Evolutionary conservation across 495 filamentous ascomycete genomes (phyloP).

Genomic region (Chaetomidium leptoderma): DNA sequence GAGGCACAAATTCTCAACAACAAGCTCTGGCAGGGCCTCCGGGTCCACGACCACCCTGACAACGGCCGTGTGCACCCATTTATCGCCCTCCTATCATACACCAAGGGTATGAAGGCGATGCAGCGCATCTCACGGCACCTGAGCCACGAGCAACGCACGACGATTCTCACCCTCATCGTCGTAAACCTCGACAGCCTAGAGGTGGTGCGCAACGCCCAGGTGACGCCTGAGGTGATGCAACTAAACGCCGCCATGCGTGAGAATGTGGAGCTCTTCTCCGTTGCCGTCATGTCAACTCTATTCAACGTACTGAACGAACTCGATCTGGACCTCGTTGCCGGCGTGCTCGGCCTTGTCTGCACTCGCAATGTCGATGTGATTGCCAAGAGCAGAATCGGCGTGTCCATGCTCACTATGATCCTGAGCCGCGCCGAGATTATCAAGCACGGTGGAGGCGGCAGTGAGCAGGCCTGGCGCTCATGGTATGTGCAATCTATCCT

Average conservation of each 20-base stretch:
- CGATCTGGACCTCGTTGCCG: slow-evolving; percentile 81
- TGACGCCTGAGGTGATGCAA: slow-evolving; percentile 62
- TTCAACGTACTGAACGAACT: slow-evolving; percentile 87
- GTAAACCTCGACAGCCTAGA: slow-evolving; percentile 90
- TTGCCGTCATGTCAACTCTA: slow-evolving; percentile 82
- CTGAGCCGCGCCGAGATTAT: slow-evolving; percentile 89
- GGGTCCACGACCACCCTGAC: slow-evolving; percentile 86
- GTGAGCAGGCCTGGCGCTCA: slow-evolving; percentile 70
- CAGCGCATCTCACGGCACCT: slow-evolving; percentile 92
- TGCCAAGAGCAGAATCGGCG: slow-evolving; percentile 76
- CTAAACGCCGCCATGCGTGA: slow-evolving; percentile 71
- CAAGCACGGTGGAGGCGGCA: slow-evolving; percentile 66
- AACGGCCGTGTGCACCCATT: slow-evolving; percentile 79
- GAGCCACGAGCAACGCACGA: slow-evolving; percentile 84
- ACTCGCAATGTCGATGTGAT: slow-evolving; percentile 75
- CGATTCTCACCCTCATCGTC: slow-evolving; percentile 89
- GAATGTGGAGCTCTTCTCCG: slow-evolving; percentile 84
- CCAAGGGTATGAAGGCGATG: slow-evolving; percentile 94
- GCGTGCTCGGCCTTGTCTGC: slow-evolving; percentile 77
- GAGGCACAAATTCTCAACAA: slow-evolving; percentile 68
- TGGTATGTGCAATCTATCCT: slow-evolving; percentile 64
- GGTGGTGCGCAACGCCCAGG: slow-evolving; percentile 74
- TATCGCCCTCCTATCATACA: slow-evolving; percentile 89
- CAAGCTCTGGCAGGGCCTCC: slow-evolving; percentile 75
- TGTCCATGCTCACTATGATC: slow-evolving; percentile 90